Base-by-base conservation (phyloP, 2,329 filamentous ascomycete genomes). In the Parafenestella ontariensis region DNA sequence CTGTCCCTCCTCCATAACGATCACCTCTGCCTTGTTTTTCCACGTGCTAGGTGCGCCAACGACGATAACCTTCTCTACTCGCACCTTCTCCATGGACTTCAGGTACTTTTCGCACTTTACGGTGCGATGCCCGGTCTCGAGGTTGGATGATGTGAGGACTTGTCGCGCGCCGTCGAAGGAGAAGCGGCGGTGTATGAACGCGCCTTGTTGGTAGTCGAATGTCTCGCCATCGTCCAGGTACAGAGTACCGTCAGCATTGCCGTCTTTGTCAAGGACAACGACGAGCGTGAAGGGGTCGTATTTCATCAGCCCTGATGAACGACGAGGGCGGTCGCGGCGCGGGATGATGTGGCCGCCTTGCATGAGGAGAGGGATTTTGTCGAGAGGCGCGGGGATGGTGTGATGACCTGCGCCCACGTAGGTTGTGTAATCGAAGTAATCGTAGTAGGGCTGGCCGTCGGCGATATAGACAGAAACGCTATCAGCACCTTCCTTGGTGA, bases 241-340 rank as follows among this genome's bases (percentile, higher is more conserved):
- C 7, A 99, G 80, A 44, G 90, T 88, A 24, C 95, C 95, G 43
- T 89, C 85, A 0, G 94, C 92, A 66, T 88, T 85, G 48, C 89
- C 87, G 28, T 85, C 81, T 62, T 86, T 85, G 63, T 85, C 81
- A 15, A 96, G 81, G 0, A 86, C 85, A 2, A 98, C 82, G 2
- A 99, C 88, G 1, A 99, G 85, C 0, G 95, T 99, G 79, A 96
- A 96, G 36, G 96, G 93, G 74, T 99, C 95, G 76, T 88, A 96
- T 68, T 87, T 89, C 95, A 98, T 98, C 41, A 97, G 82, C 18
- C 90, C 88, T 53, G 87, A 90, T 53, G 92, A 96, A 56, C 94
- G 87, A 51, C 95, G 87, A 3, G 93, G 92, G 21, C 88, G 87
- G 69, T 99, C 95, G 62, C 94, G 91, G 52, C 95, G 90, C 2